Percentiles rank a stretch among this genome's conserved stretches.
Conservation (phyloP, 768 basidiomycete species). For the Amanita brunnescens region DNA sequence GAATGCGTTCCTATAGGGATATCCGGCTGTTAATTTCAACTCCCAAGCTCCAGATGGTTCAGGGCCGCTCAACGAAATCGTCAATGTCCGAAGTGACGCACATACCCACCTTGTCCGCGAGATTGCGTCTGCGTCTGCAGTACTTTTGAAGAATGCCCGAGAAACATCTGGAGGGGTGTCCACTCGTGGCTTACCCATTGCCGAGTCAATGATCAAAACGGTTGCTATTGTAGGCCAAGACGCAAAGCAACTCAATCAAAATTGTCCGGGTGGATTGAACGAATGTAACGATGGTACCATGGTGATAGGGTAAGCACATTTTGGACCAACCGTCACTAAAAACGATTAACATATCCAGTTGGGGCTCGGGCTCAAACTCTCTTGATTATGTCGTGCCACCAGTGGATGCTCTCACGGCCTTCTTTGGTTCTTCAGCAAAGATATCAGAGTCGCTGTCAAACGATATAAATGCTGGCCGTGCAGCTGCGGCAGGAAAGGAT, state of each 20-base stretch:
- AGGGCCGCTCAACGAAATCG: slow-evolving; percentile 32
- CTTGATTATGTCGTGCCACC: slow-evolving; percentile 38
- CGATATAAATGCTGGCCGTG: slow-evolving; percentile 27
- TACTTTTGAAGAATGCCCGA: slow-evolving; percentile 59
- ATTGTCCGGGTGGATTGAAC: slow-evolving; percentile 35
- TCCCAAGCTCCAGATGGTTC: slow-evolving; percentile 37
- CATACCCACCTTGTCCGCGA: slow-evolving; percentile 48
- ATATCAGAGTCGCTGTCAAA: slow-evolving; percentile 38
- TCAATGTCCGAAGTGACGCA: slow-evolving; percentile 32
- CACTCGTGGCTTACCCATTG: slow-evolving; percentile 33
- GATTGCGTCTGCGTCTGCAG: slow-evolving; percentile 58
- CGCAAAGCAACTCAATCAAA: slow-evolving; percentile 41
- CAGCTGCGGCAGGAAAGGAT: slow-evolving; percentile 39
- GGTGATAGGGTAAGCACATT: slow-evolving; percentile 40
- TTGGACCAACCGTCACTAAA: slow-evolving; percentile 7
- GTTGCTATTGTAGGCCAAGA: slow-evolving; percentile 55
- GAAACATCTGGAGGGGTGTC: slow-evolving; percentile 26
- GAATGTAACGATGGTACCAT: slow-evolving; percentile 52
- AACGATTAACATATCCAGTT: slow-evolving; percentile 18
- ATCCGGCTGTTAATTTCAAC: slow-evolving; percentile 38
- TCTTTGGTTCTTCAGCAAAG: slow-evolving; percentile 28
- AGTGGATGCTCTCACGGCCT: slow-evolving; percentile 34
- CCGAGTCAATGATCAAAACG: slow-evolving; percentile 40
- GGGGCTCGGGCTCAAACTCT: slow-evolving; percentile 44
- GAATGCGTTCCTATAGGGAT: slow-evolving; percentile 22